These are phyloP conservation scores for Termitomyces sp. DNA, from an alignment of 768 basidiomycete species.

Conservation along the genomic window DNA sequence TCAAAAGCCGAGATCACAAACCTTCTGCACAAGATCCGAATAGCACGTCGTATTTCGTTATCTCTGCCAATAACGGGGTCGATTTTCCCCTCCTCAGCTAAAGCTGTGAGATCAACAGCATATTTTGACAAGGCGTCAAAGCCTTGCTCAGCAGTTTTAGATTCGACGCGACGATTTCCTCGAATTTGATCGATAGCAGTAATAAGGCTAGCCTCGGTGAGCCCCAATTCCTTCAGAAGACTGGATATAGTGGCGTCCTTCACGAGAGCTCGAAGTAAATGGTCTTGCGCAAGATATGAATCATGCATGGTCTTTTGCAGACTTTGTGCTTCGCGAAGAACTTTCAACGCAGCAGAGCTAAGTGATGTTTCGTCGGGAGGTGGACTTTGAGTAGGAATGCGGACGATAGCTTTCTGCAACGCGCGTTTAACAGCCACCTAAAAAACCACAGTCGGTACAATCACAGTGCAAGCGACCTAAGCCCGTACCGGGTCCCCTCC, in stretches of 20 bases:
- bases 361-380: constrained; percentile 77
- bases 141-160: constrained; percentile 81
- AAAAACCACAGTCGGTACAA: neutral
- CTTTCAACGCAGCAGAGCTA: constrained; percentile 48
- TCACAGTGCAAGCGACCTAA: neutral
- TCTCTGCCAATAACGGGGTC: constrained; percentile 94
- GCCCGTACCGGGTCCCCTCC: constrained; percentile 80
- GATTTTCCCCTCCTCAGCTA: constrained; percentile 91
- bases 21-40: constrained; percentile 82
- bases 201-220: constrained; percentile 69
- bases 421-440: constrained; percentile 61
- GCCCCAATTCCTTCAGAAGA: constrained; percentile 68
- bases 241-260: constrained; percentile 64
- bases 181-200: constrained; percentile 76
- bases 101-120: constrained; percentile 77
- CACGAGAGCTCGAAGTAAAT: constrained; percentile 80
- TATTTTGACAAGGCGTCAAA: constrained; percentile 93
- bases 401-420: constrained; percentile 73
- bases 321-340: constrained; percentile 71
- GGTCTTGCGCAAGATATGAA: constrained; percentile 90
- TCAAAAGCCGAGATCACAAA: constrained; percentile 15
- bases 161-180: constrained; percentile 83
- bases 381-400: constrained; percentile 79
- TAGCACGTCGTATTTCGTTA: constrained; percentile 82
- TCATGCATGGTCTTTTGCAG: constrained; percentile 85